Evolutionary conservation across 257 asterid genomes (phyloP).

Genomic region (Solanum pennellii): DNA sequence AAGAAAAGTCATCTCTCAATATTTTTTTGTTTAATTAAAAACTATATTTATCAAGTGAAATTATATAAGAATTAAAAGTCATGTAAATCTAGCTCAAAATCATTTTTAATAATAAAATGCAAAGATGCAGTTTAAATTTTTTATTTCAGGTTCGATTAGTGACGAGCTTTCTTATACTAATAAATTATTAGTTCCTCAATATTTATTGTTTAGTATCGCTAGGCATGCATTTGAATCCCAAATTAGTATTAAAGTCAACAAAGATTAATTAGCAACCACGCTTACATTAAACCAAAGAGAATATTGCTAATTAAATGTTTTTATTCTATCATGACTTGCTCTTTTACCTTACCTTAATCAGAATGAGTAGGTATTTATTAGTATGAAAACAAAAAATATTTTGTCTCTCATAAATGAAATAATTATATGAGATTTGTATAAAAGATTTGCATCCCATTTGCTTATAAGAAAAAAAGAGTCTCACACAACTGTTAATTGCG

Average conservation of each 20-base stretch:
- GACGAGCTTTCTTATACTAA: not conserved
- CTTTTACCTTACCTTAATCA: not conserved
- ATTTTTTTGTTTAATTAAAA: not conserved
- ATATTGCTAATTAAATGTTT: not conserved
- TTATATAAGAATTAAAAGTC: not conserved
- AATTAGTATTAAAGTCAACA: not conserved
- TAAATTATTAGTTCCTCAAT: not conserved
- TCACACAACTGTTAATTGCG: no score
- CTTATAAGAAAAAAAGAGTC: no score
- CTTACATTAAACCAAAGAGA: not conserved
- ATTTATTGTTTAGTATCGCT: not conserved
- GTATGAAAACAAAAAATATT: no score
- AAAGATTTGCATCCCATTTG: not conserved
- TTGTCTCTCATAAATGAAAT: not conserved
- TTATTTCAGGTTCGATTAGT: not conserved
- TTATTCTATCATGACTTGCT: not conserved
- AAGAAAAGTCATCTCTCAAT: not conserved
- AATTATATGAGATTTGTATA: not conserved
- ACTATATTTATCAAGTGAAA: not conserved
- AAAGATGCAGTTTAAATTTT: not conserved
- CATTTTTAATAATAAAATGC: not conserved
- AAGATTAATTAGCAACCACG: not conserved
- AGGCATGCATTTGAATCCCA: not conserved
- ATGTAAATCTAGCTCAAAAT: not conserved
- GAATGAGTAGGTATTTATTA: not conserved